Percentiles rank a stretch among this genome's conserved stretches.
Evolutionary conservation across 495 filamentous ascomycete genomes (phyloP).

Genomic region (Symbiotaphrina buchneri): DNA sequence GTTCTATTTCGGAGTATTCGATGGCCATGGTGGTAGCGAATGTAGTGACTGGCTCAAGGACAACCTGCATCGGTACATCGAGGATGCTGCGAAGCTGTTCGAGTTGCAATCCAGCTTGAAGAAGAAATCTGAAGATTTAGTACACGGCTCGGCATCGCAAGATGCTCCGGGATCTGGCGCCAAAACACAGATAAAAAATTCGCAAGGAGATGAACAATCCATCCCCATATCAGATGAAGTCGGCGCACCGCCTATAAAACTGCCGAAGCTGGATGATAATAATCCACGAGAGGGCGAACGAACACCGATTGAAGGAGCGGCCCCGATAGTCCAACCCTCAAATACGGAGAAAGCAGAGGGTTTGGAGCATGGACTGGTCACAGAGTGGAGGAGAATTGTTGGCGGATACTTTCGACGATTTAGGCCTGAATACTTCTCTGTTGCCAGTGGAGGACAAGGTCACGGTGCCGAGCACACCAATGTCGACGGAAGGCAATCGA

Average conservation of each 20-base stretch:
- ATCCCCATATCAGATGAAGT: too few species aligned
- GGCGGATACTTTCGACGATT: constrained; percentile 91
- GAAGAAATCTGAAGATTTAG: too few species aligned
- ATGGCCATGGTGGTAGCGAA: constrained; percentile 82
- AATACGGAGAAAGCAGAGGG: constrained; percentile 28
- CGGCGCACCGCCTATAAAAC: too few species aligned
- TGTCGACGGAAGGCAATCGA: constrained; percentile 1
- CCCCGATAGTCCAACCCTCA: too few species aligned
- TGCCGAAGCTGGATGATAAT: too few species aligned
- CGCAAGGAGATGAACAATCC: too few species aligned
- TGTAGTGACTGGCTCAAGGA: constrained; percentile 76
- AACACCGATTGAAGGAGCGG: too few species aligned
- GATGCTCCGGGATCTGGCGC: too few species aligned
- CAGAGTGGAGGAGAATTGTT: constrained; percentile 61
- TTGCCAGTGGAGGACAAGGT: constrained; percentile 11
- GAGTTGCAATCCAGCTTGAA: constrained; percentile 48
- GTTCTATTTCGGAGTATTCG: constrained; percentile 93
- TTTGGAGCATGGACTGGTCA: constrained; percentile 43
- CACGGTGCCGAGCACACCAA: neutral
- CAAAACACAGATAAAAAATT: too few species aligned
- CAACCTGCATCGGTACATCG: constrained; percentile 69
- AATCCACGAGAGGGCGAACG: too few species aligned
- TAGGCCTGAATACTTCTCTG: constrained; percentile 40
- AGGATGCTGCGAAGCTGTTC: constrained; percentile 52
- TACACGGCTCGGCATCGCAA: too few species aligned